Percentiles rank a stretch among this genome's conserved stretches.
Conservation (phyloP, 306 rosid genomes). For the Oxytropis ochrocephala region DNA sequence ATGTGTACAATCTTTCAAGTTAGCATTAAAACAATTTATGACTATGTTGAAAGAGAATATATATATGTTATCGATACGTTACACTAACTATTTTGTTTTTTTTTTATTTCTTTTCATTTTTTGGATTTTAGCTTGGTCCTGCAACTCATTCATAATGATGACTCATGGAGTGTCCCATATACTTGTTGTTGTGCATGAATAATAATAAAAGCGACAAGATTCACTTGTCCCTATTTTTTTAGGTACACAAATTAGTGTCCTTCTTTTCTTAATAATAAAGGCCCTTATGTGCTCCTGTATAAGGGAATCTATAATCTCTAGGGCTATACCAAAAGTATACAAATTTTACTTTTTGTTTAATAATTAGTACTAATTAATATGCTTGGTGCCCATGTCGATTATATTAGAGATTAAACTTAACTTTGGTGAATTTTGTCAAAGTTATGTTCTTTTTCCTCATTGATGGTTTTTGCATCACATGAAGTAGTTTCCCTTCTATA, state of each 20-base stretch:
- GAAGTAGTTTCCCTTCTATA: too few relatives aligned
- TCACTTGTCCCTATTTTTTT: slow-evolving; percentile 8
- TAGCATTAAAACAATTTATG: slow-evolving; percentile 17
- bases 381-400: too few relatives aligned
- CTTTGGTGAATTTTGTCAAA: too few relatives aligned
- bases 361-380: too few relatives aligned
- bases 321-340: too few relatives aligned
- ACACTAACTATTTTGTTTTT: slow-evolving; percentile 32
- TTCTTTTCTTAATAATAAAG: background rate
- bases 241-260: slow-evolving; percentile 3
- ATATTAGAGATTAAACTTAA: too few relatives aligned
- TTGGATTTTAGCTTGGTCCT: slow-evolving; percentile 33
- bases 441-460: too few relatives aligned
- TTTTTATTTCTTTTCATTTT: slow-evolving; percentile 1
- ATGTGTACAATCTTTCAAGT: slow-evolving; percentile 23
- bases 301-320: background rate
- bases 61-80: background rate
- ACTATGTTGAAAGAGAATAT: slow-evolving; percentile 16
- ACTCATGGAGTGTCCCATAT: slow-evolving; percentile 29
- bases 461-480: too few relatives aligned
- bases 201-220: background rate
- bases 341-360: too few relatives aligned
- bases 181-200: background rate
- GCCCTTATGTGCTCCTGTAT: background rate
- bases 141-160: slow-evolving; percentile 30